Evolutionary conservation across 1,139 yeast genomes (phyloP), one percentile per base, ranked within the genome.

Genomic region (Suhomyces yuchorum): DNA sequence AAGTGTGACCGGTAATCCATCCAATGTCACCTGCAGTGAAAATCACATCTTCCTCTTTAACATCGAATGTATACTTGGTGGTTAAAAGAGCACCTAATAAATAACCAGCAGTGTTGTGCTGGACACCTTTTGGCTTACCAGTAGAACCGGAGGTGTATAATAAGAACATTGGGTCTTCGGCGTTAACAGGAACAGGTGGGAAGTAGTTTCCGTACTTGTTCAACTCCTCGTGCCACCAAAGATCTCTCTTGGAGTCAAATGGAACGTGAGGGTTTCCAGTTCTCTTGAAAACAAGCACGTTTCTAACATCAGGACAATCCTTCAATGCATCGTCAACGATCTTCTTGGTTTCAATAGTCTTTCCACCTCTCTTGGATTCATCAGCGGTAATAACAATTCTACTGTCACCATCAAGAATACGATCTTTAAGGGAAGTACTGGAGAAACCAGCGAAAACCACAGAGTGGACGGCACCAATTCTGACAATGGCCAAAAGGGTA

Each of bases 11-110:
- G 9, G 95, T 87, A 60, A 87, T 86, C 96, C 96, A 87, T 56
- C 96, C 96, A 51, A 87, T 82, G 65, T 87, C 96, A 60, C 95
- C 96, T 17, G 95, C 95, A 11, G 95, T 87, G 72, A 87, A 87
- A 51, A 87, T 70, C 26, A 81, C 72, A 62, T 87, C 96, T 40
- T 82, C 83, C 53, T 78, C 80, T 59, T 86, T 92, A 40, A 85
- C 80, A 63, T 87, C 95, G 68, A 87, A 87, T 35, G 84, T 82
- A 65, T 87, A 87, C 65, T 83, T 84, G 55, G 90, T 81, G 37
- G 91, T 80, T 56, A 86, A 60, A 47, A 80, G 61, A 2, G 95
- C 91, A 43, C 88, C 89, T 51, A 87, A 71, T 53, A 87, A 71
- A 62, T 85, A 87, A 45, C 95, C 96, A 8, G 91, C 95, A 44